Evolutionary conservation across 2,329 filamentous ascomycete species (phyloP).

Genomic region (Pestalotiopsis sp.): DNA sequence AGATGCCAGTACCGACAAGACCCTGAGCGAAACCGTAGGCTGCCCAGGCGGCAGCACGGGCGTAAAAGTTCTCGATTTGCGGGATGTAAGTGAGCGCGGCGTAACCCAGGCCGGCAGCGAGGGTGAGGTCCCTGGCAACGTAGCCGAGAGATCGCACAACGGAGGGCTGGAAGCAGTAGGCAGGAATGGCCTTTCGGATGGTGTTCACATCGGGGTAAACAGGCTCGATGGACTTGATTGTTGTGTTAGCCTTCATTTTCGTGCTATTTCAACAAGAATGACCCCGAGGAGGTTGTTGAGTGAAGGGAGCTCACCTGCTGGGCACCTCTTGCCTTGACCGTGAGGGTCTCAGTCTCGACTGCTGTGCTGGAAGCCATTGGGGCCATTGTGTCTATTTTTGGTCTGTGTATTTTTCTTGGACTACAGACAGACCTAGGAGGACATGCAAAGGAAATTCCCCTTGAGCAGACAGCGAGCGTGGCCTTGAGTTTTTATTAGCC

Average conservation of each 20-base stretch:
- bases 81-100: slow-evolving; percentile 57
- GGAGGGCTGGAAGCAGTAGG: slow-evolving; percentile 62
- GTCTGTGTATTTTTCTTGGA: not conserved
- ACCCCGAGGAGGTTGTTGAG: not conserved
- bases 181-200: slow-evolving; percentile 56
- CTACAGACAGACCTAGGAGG: not conserved
- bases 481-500: slow-evolving; percentile 2
- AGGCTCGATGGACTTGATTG: slow-evolving; percentile 2
- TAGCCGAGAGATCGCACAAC: slow-evolving; percentile 54
- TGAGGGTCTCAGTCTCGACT: slow-evolving; percentile 3
- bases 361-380: slow-evolving; percentile 6
- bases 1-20: slow-evolving; percentile 67
- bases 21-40: slow-evolving; percentile 66
- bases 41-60: slow-evolving; percentile 53
- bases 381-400: not conserved
- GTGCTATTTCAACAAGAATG: not conserved
- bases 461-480: not conserved
- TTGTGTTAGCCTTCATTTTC: not conserved
- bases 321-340: slow-evolving; percentile 8
- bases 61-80: slow-evolving; percentile 42
- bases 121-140: slow-evolving; percentile 55
- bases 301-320: not conserved
- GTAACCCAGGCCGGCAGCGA: slow-evolving; percentile 50
- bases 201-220: slow-evolving; percentile 49
- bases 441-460: not conserved